Evolutionary conservation across 108 stramenopile genomes (phyloP).

Genomic region (Fragilaria radians): DNA sequence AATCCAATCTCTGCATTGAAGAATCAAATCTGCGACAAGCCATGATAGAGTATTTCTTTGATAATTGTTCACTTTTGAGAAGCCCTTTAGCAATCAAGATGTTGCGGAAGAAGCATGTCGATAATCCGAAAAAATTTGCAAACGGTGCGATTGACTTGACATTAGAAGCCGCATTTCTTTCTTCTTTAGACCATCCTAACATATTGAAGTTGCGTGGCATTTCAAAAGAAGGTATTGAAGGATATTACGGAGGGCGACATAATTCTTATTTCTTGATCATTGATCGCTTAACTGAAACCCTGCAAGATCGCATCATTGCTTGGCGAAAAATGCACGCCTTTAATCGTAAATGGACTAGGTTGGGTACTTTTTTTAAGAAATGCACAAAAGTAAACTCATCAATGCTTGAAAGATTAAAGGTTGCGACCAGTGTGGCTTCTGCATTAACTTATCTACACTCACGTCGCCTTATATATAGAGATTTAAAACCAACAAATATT

Average conservation of each 20-base stretch:
- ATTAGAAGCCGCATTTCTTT: constrained; percentile 51
- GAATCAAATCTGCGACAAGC: too few relatives aligned
- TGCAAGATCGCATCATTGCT: constrained; percentile 43
- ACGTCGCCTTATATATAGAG: constrained; percentile 61
- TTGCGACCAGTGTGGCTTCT: constrained; percentile 68
- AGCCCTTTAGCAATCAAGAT: constrained; percentile 69
- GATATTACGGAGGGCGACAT: constrained; percentile 41
- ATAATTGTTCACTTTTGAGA: too few relatives aligned
- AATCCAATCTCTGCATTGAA: too few relatives aligned
- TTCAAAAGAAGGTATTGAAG: constrained; percentile 62
- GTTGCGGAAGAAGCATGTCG: constrained; percentile 44
- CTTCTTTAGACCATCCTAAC: constrained; percentile 42
- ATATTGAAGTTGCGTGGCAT: constrained; percentile 71
- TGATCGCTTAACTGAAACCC: constrained; percentile 41
- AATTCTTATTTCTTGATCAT: constrained; percentile 46
- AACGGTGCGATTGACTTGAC: constrained; percentile 67
- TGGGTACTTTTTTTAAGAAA: constrained; percentile 27
- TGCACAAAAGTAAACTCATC: background rate
- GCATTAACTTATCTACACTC: constrained; percentile 60
- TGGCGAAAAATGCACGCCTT: constrained; percentile 17
- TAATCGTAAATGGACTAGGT: constrained; percentile 29
- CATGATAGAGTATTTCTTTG: too few relatives aligned
- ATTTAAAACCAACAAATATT: too few relatives aligned
- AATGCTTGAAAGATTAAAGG: constrained; percentile 60
- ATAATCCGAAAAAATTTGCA: constrained; percentile 46